These are phyloP conservation scores for Dicorynia guianensis DNA, from an alignment of 306 rosid species.

Conservation along the genomic window DNA sequence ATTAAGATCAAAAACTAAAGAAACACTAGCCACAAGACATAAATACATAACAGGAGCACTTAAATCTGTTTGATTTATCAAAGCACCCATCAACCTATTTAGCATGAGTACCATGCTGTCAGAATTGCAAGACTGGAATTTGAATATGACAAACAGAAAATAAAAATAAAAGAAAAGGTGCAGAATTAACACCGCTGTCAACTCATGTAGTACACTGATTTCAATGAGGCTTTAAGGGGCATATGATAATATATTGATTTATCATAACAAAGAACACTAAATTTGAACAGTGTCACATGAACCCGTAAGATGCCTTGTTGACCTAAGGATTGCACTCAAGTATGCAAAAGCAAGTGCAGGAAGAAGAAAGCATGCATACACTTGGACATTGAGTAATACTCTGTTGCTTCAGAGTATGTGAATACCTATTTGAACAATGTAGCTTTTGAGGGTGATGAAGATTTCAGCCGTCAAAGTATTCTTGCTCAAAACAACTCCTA, in stretches of 20 bases:
- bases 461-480: constrained; percentile 64
- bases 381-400: constrained; percentile 83
- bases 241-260: constrained; percentile 3
- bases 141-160: no score
- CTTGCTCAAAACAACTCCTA: constrained; percentile 69
- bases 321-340: background rate
- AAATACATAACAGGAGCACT: no score
- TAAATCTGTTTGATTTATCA: no score
- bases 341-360: constrained; percentile 8
- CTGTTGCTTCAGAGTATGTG: constrained; percentile 75
- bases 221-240: no score
- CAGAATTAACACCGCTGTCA: no score
- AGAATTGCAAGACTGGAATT: no score
- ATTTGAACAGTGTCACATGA: background rate
- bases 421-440: constrained; percentile 86
- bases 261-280: background rate
- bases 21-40: no score
- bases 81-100: no score
- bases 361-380: constrained; percentile 54
- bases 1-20: no score
- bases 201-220: no score
- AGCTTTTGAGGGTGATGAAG: constrained; percentile 53
- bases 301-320: constrained; percentile 15
- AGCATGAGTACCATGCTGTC: no score
- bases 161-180: no score